Evolutionary conservation across 768 basidiomycete species (phyloP).

Genomic region (Daedaleopsis nitida): DNA sequence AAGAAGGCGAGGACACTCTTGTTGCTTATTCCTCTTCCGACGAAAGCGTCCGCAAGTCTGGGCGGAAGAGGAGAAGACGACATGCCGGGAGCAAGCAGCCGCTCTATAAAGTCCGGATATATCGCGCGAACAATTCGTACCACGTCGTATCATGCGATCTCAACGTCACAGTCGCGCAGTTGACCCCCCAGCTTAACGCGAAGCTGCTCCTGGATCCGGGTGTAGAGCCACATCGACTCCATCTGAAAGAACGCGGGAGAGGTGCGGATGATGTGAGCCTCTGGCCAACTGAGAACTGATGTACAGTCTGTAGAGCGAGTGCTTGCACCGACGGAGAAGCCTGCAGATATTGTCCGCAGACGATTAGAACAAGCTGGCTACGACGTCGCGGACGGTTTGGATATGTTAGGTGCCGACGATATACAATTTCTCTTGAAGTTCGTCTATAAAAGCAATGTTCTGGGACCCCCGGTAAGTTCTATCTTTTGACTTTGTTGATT

Average conservation of each 20-base stretch:
- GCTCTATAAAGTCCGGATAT: conserved; percentile 70
- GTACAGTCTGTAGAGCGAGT: conserved; percentile 64
- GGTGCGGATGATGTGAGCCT: conserved; percentile 44
- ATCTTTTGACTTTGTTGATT: neutral
- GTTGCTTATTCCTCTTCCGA: conserved; percentile 48
- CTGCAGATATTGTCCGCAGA: conserved; percentile 81
- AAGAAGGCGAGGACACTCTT: conserved; percentile 42
- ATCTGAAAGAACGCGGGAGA: conserved; percentile 74
- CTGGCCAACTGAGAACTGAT: too few species aligned
- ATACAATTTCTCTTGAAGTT: conserved; percentile 87
- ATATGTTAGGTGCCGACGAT: conserved; percentile 75
- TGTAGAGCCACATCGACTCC: conserved; percentile 65
- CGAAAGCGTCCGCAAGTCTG: conserved; percentile 29
- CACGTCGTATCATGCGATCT: conserved; percentile 68
- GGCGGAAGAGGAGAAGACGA: conserved; percentile 24
- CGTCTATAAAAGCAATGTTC: conserved; percentile 78
- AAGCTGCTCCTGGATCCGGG: conserved; percentile 54
- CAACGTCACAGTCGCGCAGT: conserved; percentile 64
- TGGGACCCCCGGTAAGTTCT: conserved; percentile 61
- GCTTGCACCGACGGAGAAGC: conserved; percentile 77
- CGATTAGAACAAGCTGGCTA: conserved; percentile 91
- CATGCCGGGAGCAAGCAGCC: conserved; percentile 12
- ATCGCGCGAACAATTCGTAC: conserved; percentile 71
- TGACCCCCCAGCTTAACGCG: conserved; percentile 62
- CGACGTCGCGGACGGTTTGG: conserved; percentile 74